These are phyloP conservation scores for Casuarina equisetifolia DNA, from an alignment of 306 rosid species.

Conservation along the genomic window DNA sequence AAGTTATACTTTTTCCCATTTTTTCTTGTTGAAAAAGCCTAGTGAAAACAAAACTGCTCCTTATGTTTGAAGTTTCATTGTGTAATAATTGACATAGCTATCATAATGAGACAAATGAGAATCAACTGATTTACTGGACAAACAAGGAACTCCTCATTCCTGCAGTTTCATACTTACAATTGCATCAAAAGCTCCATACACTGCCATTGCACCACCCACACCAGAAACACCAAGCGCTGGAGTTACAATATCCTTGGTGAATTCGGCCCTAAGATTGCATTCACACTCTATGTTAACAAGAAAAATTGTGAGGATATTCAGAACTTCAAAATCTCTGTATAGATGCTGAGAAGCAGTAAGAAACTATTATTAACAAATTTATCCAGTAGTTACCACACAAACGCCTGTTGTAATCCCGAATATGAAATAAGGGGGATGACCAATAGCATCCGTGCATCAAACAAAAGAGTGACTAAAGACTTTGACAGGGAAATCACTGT, in stretches of 20 bases:
- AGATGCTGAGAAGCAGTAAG: conserved; percentile 18
- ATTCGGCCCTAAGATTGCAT: conserved; percentile 67
- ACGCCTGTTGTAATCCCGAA: conserved; percentile 96
- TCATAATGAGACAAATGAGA: not conserved
- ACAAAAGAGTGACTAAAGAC: conserved; percentile 54
- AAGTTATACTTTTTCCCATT: not conserved
- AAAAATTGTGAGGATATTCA: conserved; percentile 12
- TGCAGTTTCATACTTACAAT: conserved; percentile 59
- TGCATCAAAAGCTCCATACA: conserved; percentile 93
- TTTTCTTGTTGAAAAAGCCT: not conserved
- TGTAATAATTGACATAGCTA: not conserved
- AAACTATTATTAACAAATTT: conserved; percentile 25
- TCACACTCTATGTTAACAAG: conserved; percentile 17
- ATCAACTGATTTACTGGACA: conserved; percentile 7
- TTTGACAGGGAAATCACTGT: conserved; percentile 55
- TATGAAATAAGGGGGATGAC: conserved; percentile 84
- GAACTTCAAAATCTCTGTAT: conserved; percentile 19
- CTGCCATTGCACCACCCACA: conserved; percentile 94
- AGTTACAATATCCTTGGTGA: conserved; percentile 72
- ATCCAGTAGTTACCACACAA: conserved; percentile 76
- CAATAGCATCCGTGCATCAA: conserved; percentile 71
- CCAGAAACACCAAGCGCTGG: conserved; percentile 90
- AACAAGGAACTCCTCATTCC: conserved; percentile 14
- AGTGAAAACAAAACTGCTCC: not conserved
- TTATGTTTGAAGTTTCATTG: not conserved